phyloP scores from a whole-genome alignment of 2,329 filamentous ascomycete species.

The Calycina marina region DNA sequence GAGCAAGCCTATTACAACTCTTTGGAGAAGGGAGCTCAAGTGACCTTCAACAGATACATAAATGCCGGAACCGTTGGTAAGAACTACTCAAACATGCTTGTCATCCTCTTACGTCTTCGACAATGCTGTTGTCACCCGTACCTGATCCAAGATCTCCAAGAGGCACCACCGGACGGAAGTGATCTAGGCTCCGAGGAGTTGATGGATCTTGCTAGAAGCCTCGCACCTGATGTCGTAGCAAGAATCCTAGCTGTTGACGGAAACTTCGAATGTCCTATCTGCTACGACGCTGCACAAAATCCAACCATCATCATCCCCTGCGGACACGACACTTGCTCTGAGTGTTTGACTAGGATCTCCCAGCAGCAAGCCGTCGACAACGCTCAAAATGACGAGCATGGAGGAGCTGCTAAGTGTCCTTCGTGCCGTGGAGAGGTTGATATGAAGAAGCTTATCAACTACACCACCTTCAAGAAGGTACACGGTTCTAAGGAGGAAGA shows the following conservation, averaged over 20 bases:
- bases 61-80: slow-evolving; percentile 50
- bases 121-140: slow-evolving; percentile 71
- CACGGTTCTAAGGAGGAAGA: slow-evolving; percentile 44
- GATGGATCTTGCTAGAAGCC: slow-evolving; percentile 46
- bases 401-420: slow-evolving; percentile 40
- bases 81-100: slow-evolving; percentile 67
- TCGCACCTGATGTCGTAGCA: slow-evolving; percentile 46
- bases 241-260: slow-evolving; percentile 36
- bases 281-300: slow-evolving; percentile 61
- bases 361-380: slow-evolving; percentile 37
- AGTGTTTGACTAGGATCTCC: slow-evolving; percentile 58
- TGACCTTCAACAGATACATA: slow-evolving; percentile 66
- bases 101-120: slow-evolving; percentile 64
- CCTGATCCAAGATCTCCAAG: slow-evolving; percentile 50
- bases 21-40: slow-evolving; percentile 50
- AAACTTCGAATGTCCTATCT: slow-evolving; percentile 61
- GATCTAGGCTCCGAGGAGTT: slow-evolving; percentile 5
- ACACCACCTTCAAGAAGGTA: slow-evolving; percentile 56
- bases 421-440: slow-evolving; percentile 57
- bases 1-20: slow-evolving; percentile 50
- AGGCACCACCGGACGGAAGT: slow-evolving; percentile 10
- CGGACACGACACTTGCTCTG: slow-evolving; percentile 64
- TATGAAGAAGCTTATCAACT: slow-evolving; percentile 57
- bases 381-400: slow-evolving; percentile 28
- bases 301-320: slow-evolving; percentile 70